phyloP scores from a whole-genome alignment of 352 stramenopile genomes.

The Globisporangium solare region DNA sequence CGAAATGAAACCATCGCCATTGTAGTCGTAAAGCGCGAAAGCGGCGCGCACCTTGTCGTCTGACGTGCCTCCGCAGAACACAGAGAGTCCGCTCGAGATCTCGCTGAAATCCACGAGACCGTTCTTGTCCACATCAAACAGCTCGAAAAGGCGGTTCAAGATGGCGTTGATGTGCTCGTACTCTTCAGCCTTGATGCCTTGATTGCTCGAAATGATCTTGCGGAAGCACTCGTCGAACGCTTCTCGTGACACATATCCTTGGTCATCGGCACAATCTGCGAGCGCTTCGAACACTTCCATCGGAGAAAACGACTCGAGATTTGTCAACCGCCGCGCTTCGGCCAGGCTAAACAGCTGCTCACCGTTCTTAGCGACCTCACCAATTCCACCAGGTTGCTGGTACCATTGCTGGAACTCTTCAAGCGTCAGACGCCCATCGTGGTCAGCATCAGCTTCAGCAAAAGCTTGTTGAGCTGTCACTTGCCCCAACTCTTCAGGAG shows the following conservation, averaged over 20 bases:
- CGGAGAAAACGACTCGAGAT: constrained; percentile 62
- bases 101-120: constrained; percentile 84
- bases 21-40: constrained; percentile 84
- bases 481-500: constrained; percentile 72
- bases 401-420: constrained; percentile 89
- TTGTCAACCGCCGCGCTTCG: constrained; percentile 68
- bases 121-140: constrained; percentile 86
- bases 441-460: constrained; percentile 55
- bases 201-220: constrained; percentile 56
- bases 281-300: constrained; percentile 79
- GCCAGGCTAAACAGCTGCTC: constrained; percentile 76
- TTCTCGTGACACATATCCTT: constrained; percentile 64
- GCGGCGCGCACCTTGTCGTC: constrained; percentile 71
- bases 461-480: constrained; percentile 79
- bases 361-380: constrained; percentile 70
- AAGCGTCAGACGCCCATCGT: constrained; percentile 74
- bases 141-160: constrained; percentile 69
- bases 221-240: constrained; percentile 80
- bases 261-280: constrained; percentile 60
- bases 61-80: constrained; percentile 80
- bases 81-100: constrained; percentile 77
- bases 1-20: constrained; percentile 81
- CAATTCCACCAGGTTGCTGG: constrained; percentile 60
- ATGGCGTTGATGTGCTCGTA: constrained; percentile 74
- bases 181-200: constrained; percentile 37